Base-by-base conservation (phyloP, 495 filamentous ascomycete species). In the Penicillium herquei region DNA sequence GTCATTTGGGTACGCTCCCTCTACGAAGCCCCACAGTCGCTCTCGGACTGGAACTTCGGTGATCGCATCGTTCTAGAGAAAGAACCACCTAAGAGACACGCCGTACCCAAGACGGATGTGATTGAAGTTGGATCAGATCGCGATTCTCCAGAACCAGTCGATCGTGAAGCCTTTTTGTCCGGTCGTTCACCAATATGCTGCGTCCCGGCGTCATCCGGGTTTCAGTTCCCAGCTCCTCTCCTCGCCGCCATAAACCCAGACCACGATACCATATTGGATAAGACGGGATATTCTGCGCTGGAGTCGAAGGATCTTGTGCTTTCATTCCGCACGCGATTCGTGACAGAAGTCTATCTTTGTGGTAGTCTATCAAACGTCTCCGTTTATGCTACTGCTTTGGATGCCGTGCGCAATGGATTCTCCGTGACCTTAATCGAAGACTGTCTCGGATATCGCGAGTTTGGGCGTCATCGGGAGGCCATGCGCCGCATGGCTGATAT, bases 331-430 rank as follows among this genome's bases (percentile, higher is more conserved):
- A 81, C 83, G 6, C 87, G 83, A 17, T 85, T 98, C 41, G 82
- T 97, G 41, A 97, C 91, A 1, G 88, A 96, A 63, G 70, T 98
- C n/a, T 97, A 89, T 65, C 80, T 98, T 6, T 96, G 91, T 62
- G 94, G 94, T 11, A 83, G 88, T n/a, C 75, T 93, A 35, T 92
- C 89, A 12, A 97, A 97, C 67, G 78, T 91, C 31, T 92, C 91
- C 18, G 85, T 98, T 31, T 94, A 92, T 64, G 94, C 94, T 8
- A 98, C 94, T 2, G 93, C 91, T 18, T 75, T 96, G 45, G 94
- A 97, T 63, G 94, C 94, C 2, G 93, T 89, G 0, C 83, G 84
- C 13, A 87, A 96, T 67, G 94, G 94, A 11, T 87, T 94, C 59
- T 81, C 84, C 21, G 89, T 96, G 54, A 91, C 87, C 6, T 72